These are phyloP conservation scores for Coix lacrymajobi DNA, from an alignment of 176 grass and related monocot species.

Conservation along the genomic window DNA sequence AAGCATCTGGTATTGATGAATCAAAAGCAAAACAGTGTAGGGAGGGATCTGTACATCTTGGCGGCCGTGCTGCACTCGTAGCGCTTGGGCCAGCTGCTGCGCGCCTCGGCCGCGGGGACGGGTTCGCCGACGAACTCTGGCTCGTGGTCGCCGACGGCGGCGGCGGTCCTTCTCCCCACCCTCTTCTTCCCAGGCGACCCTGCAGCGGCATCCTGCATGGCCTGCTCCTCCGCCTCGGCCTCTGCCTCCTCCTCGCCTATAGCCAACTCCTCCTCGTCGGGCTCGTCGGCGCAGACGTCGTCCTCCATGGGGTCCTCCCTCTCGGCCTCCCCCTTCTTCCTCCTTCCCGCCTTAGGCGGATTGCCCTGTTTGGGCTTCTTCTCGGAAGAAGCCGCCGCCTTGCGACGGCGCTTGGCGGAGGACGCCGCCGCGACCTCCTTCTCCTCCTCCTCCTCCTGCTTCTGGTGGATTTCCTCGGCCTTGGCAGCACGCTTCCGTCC, in stretches of 20 bases:
- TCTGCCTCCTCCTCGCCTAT: constrained; percentile 19
- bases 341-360: neutral
- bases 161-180: constrained; percentile 19
- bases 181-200: constrained; percentile 19
- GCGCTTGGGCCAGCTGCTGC: constrained; percentile 49
- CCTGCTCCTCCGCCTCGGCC: neutral
- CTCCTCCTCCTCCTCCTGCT: neutral
- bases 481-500: neutral
- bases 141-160: neutral
- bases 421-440: neutral
- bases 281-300: constrained; percentile 22
- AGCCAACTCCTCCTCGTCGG: constrained; percentile 27
- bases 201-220: neutral
- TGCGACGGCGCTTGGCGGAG: neutral
- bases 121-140: constrained; percentile 46
- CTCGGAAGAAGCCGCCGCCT: neutral
- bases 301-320: neutral
- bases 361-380: constrained; percentile 17
- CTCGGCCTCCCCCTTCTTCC: neutral
- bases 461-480: neutral
- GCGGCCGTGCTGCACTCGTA: constrained; percentile 12
- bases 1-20: neutral
- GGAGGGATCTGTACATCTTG: neutral
- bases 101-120: constrained; percentile 38
- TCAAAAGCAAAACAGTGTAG: neutral